These are phyloP conservation scores for Colletotrichum sp. DNA, from an alignment of 2,329 filamentous ascomycete species.

Conservation along the genomic window DNA sequence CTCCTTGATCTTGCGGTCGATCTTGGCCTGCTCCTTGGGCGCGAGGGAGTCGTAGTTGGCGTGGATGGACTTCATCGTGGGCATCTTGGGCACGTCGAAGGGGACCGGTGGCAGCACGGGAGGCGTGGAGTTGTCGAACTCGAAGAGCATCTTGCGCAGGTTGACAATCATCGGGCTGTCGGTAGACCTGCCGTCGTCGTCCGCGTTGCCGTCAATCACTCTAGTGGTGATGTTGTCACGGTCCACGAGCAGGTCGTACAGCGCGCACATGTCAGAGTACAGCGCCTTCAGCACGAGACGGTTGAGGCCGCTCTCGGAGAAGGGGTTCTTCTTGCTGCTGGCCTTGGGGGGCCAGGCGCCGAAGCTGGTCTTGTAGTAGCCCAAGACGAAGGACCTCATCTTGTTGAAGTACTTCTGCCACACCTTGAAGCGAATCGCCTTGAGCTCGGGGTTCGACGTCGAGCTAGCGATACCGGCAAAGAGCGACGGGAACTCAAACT, in stretches of 20 bases:
- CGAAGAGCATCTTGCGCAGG: conserved; percentile 79
- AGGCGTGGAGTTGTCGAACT: conserved; percentile 88
- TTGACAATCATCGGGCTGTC: conserved; percentile 70
- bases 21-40: conserved; percentile 76
- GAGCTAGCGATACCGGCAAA: conserved; percentile 90
- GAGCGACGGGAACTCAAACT: conserved; percentile 90
- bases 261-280: conserved; percentile 82
- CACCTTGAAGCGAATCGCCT: conserved; percentile 78
- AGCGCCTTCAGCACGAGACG: conserved; percentile 80
- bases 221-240: conserved; percentile 79
- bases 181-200: conserved; percentile 45
- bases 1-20: conserved; percentile 75
- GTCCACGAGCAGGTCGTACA: conserved; percentile 91
- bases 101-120: conserved; percentile 91
- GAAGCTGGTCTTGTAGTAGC: conserved; percentile 66
- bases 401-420: conserved; percentile 80
- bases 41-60: conserved; percentile 69
- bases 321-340: conserved; percentile 87
- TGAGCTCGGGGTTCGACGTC: conserved; percentile 77
- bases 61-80: conserved; percentile 69
- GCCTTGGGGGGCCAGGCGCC: conserved; percentile 90
- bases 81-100: conserved; percentile 84
- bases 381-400: conserved; percentile 75
- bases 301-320: conserved; percentile 86
- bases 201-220: conserved; percentile 68